Conservation (phyloP, 2,329 filamentous ascomycete genomes). For the Fusarium protoensiforme region DNA sequence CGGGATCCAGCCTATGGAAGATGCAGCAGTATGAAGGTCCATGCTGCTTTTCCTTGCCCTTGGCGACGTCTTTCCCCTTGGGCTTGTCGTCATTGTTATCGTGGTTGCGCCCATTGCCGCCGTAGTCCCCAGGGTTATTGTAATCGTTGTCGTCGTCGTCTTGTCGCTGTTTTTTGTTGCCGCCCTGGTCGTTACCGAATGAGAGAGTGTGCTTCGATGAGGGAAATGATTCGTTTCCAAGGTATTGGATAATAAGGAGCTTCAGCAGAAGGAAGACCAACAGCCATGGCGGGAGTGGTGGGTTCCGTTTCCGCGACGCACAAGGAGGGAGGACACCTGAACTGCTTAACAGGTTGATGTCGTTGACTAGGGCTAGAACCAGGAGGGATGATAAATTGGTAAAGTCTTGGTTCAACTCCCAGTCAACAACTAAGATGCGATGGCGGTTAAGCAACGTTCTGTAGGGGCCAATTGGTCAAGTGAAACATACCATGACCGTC, state of each 20-base stretch:
- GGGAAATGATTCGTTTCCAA: neutral
- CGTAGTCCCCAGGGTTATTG: neutral
- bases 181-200: neutral
- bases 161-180: neutral
- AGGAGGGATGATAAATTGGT: neutral
- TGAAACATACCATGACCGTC: neutral
- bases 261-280: neutral
- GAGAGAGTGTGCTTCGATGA: neutral
- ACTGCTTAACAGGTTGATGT: neutral
- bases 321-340: neutral
- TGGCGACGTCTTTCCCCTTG: neutral
- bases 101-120: neutral
- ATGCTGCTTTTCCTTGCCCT: neutral
- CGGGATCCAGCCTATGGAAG: neutral
- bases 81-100: neutral
- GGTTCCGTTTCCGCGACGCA: neutral
- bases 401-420: neutral
- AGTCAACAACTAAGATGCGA: neutral
- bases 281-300: neutral
- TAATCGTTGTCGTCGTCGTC: neutral
- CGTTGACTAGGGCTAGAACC: neutral
- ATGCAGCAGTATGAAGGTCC: neutral
- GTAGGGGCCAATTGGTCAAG: neutral
- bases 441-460: neutral
- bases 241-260: neutral